phyloP scores from a whole-genome alignment of 2,329 filamentous ascomycete species.

The Talaromyces sp. region DNA sequence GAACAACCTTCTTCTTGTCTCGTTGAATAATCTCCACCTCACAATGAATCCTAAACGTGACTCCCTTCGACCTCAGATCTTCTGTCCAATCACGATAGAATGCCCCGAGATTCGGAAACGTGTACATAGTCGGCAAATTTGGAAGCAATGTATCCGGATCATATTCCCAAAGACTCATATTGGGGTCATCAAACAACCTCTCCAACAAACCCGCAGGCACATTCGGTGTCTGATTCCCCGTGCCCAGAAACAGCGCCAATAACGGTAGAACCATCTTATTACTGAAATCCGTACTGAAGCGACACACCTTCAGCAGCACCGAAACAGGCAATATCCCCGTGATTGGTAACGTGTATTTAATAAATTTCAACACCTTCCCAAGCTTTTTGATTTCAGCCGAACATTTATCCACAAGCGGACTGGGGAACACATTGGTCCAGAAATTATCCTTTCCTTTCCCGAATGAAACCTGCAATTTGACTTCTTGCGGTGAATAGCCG shows the following conservation, averaged over 20 bases:
- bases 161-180: slow-evolving; percentile 60
- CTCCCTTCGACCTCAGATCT: slow-evolving; percentile 51
- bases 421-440: slow-evolving; percentile 62
- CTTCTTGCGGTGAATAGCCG: slow-evolving; percentile 55
- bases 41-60: slow-evolving; percentile 50
- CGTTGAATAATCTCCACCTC: slow-evolving; percentile 12
- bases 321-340: slow-evolving; percentile 60
- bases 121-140: slow-evolving; percentile 57
- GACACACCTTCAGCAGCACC: slow-evolving; percentile 63
- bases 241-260: slow-evolving; percentile 70
- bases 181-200: slow-evolving; percentile 56
- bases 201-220: slow-evolving; percentile 67
- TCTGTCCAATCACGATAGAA: slow-evolving; percentile 58
- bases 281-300: slow-evolving; percentile 67
- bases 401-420: slow-evolving; percentile 54
- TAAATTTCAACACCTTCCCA: slow-evolving; percentile 52
- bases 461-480: slow-evolving; percentile 59
- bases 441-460: slow-evolving; percentile 57
- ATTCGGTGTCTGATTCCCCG: slow-evolving; percentile 70
- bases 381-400: slow-evolving; percentile 56
- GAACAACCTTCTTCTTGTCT: background rate
- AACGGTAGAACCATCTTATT: slow-evolving; percentile 70
- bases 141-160: slow-evolving; percentile 54
- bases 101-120: slow-evolving; percentile 57
- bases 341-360: slow-evolving; percentile 55